These are phyloP conservation scores for Monoraphidium neglectum DNA, from an alignment of 139 green algal species.

Conservation along the genomic window DNA sequence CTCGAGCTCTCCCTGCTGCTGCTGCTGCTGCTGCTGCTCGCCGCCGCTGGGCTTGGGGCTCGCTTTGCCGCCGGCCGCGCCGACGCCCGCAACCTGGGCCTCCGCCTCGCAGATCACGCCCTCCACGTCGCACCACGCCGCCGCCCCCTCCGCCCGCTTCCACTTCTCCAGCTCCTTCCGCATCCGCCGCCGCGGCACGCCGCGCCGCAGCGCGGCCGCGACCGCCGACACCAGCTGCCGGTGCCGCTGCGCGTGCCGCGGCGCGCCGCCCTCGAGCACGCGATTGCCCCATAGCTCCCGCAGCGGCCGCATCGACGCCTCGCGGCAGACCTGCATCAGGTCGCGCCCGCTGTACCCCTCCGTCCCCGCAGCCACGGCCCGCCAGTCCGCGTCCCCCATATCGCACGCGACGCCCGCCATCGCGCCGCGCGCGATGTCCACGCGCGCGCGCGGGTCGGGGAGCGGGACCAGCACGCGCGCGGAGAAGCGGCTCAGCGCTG, in stretches of 20 bases:
- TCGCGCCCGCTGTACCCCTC: constrained; percentile 46
- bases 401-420: constrained; percentile 32
- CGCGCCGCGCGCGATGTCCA: constrained; percentile 30
- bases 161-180: constrained; percentile 35
- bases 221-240: not conserved
- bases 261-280: constrained; percentile 23
- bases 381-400: constrained; percentile 29
- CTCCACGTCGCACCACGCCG: constrained; percentile 34
- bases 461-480: constrained; percentile 52
- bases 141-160: constrained; percentile 26
- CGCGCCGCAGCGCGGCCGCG: not conserved
- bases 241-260: not conserved
- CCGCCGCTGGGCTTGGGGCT: too few relatives aligned
- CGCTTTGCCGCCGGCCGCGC: not conserved
- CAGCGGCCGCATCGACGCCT: constrained; percentile 53
- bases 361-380: constrained; percentile 31
- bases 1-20: not conserved
- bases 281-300: constrained; percentile 48
- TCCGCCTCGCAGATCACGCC: constrained; percentile 22
- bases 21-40: constrained; percentile 12
- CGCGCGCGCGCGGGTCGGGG: constrained; percentile 38
- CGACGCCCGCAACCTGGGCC: not conserved
- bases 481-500: constrained; percentile 48
- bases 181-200: constrained; percentile 16
- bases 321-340: constrained; percentile 50